Conservation (phyloP, 345 rosid genomes). For the Eutrema heterophyllum region DNA sequence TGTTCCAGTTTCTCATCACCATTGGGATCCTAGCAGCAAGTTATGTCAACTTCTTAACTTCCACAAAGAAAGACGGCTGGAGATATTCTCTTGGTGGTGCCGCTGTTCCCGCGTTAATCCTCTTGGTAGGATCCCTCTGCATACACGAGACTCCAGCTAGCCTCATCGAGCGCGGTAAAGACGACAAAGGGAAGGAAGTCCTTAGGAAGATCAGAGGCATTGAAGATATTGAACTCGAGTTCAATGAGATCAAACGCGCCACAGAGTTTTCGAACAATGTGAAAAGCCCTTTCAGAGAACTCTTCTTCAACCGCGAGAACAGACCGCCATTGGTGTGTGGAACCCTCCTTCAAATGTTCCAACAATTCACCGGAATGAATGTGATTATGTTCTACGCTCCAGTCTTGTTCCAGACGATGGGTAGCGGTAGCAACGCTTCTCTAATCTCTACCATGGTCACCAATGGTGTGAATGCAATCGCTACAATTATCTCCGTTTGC, state of each 20-base stretch:
- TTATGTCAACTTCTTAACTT: constrained; percentile 38
- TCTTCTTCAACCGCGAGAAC: constrained; percentile 24
- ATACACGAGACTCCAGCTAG: constrained; percentile 70
- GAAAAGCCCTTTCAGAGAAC: constrained; percentile 41
- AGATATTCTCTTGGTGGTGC: constrained; percentile 64
- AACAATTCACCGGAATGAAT: constrained; percentile 66
- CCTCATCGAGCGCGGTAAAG: constrained; percentile 52
- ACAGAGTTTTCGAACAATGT: constrained; percentile 40
- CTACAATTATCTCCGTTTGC: background rate
- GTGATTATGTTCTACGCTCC: constrained; percentile 38
- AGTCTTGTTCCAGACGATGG: constrained; percentile 36
- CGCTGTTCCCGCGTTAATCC: constrained; percentile 50
- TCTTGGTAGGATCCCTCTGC: constrained; percentile 48
- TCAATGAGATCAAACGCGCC: constrained; percentile 37
- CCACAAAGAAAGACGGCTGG: constrained; percentile 51
- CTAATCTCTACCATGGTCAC: constrained; percentile 27
- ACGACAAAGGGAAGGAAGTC: constrained; percentile 31
- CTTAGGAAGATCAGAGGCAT: constrained; percentile 56
- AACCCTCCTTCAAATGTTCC: constrained; percentile 49
- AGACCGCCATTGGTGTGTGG: constrained; percentile 53
- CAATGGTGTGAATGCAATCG: constrained; percentile 18
- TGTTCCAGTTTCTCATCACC: constrained; percentile 71
- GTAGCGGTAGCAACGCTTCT: constrained; percentile 23
- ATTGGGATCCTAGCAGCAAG: constrained; percentile 60
- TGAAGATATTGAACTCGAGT: constrained; percentile 45